Evolutionary conservation across 2,329 filamentous ascomycete species (phyloP).

Genomic region (Xylaria sp.): DNA sequence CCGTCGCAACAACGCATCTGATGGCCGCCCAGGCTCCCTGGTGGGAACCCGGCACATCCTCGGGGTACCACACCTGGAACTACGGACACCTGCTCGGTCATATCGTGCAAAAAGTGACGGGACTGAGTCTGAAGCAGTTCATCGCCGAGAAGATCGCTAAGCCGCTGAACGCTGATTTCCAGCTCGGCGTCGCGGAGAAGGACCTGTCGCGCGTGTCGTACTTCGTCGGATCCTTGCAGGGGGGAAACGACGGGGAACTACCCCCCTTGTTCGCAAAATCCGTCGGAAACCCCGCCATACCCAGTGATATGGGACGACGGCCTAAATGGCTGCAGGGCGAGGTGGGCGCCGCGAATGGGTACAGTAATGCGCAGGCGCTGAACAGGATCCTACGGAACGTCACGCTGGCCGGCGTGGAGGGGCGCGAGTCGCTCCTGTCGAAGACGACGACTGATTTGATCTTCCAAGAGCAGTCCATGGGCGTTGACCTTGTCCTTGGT

Average conservation of each 20-base stretch:
- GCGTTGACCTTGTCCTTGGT: constrained; percentile 37
- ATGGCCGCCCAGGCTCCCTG: constrained; percentile 38
- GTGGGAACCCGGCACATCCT: constrained; percentile 39
- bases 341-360: constrained; percentile 41
- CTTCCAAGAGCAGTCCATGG: constrained; percentile 39
- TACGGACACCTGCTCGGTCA: constrained; percentile 41
- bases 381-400: constrained; percentile 48
- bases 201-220: constrained; percentile 38
- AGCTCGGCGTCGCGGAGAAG: constrained; percentile 38
- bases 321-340: constrained; percentile 36
- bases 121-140: constrained; percentile 39
- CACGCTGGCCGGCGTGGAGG: constrained; percentile 41
- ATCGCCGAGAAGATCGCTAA: constrained; percentile 32
- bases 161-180: constrained; percentile 43
- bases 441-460: constrained; percentile 40
- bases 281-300: constrained; percentile 24
- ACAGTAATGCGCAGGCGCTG: constrained; percentile 40
- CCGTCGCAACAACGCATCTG: constrained; percentile 27
- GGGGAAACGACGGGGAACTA: constrained; percentile 11
- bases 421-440: constrained; percentile 33
- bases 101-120: constrained; percentile 37
- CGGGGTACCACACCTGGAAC: constrained; percentile 37
- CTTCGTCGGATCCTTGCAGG: constrained; percentile 26
- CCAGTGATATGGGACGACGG: constrained; percentile 22
- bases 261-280: constrained; percentile 31